A percentile compares a stretch with the other conserved stretches of the same genome.
These are phyloP conservation scores for Quercus phellos DNA, from an alignment of 331 rosid species.

Conservation along the genomic window DNA sequence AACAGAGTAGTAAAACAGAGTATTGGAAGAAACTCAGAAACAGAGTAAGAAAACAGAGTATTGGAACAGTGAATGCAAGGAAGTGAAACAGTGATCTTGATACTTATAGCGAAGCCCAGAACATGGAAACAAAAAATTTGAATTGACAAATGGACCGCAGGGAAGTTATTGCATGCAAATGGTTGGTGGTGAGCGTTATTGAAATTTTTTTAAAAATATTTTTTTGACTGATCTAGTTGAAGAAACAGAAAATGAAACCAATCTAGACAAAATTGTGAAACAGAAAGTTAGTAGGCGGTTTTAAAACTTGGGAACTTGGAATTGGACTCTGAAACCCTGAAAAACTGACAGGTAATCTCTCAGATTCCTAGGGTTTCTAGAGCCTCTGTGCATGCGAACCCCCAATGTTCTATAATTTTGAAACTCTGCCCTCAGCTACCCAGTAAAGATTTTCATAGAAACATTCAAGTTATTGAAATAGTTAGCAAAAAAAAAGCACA, in stretches of 20 bases:
- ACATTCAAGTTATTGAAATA: not conserved
- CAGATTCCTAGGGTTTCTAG: conserved; percentile 6
- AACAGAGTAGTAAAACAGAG: conserved; percentile 3
- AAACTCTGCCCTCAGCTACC: not conserved
- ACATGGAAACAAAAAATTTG: conserved; percentile 4
- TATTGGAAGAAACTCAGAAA: not conserved
- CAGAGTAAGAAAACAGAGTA: not conserved
- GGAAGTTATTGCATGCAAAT: conserved; percentile 8
- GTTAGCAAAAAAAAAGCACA: not conserved
- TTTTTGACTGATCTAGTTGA: not conserved
- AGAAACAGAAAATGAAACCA: not conserved
- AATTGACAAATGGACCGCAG: conserved; percentile 12
- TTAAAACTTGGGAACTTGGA: not conserved
- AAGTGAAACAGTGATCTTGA: not conserved
- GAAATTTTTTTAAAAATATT: not conserved
- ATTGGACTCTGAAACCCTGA: not conserved
- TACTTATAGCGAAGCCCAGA: conserved; percentile 6
- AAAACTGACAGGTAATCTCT: not conserved
- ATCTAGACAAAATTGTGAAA: not conserved
- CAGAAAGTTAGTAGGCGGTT: not conserved
- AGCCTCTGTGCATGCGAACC: not conserved
- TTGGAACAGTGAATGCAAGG: conserved; percentile 12
- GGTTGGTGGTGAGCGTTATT: not conserved
- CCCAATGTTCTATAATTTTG: not conserved
- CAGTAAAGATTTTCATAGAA: not conserved